phyloP scores from a whole-genome alignment of 164 flowering plant species.

The Euptelea pleiosperma region DNA sequence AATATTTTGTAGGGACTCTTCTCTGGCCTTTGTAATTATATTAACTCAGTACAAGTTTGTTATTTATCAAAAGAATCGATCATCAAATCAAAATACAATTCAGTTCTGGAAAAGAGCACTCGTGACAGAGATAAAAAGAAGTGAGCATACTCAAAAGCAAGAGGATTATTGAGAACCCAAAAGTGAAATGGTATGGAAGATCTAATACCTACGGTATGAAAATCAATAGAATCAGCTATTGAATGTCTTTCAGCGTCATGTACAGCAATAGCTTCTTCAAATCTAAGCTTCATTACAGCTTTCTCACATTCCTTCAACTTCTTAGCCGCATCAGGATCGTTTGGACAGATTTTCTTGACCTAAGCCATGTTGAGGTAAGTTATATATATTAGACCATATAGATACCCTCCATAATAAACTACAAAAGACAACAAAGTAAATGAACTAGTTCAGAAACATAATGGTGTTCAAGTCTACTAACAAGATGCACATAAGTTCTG shows the following conservation, averaged over 20 bases:
- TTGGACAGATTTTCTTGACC: slow-evolving; percentile 86
- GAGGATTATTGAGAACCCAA: too few species aligned
- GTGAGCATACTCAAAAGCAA: too few species aligned
- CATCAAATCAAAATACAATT: too few species aligned
- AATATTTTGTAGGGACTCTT: too few species aligned
- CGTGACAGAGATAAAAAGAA: too few species aligned
- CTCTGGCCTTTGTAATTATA: too few species aligned
- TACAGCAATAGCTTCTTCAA: slow-evolving; percentile 93
- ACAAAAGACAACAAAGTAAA: not conserved
- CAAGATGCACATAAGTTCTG: too few species aligned
- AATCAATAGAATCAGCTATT: slow-evolving; percentile 79
- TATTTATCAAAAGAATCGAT: too few species aligned
- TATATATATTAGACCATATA: too few species aligned
- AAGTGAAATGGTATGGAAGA: not conserved
- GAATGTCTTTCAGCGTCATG: slow-evolving; percentile 60
- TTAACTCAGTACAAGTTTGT: too few species aligned
- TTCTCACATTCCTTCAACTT: slow-evolving; percentile 97
- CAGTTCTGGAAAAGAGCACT: too few species aligned
- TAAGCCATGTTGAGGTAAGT: slow-evolving; percentile 21
- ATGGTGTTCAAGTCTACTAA: too few species aligned
- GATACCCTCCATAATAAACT: not conserved
- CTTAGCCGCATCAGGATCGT: slow-evolving; percentile 93
- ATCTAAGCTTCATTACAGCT: slow-evolving; percentile 89
- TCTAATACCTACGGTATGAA: slow-evolving; percentile 62
- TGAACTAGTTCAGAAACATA: not conserved